A percentile compares a stretch with the other conserved stretches of the same genome.
phyloP scores from a whole-genome alignment of 305 asterid species.

The Fraxinus platypoda region DNA sequence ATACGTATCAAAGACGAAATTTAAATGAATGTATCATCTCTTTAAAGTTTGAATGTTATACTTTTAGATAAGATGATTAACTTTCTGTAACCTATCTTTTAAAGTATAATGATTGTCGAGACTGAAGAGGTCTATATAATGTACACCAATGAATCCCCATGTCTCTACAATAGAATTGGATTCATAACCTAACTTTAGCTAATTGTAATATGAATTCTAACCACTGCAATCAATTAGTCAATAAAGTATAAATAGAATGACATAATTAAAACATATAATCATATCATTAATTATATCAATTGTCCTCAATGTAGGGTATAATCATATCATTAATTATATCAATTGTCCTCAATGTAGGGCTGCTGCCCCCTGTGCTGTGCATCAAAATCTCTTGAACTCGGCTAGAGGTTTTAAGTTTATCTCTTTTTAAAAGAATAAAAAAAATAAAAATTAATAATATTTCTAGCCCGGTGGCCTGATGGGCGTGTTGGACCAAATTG shows the following conservation, averaged over 20 bases:
- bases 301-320: constrained; percentile 6
- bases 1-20: background rate
- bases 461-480: background rate
- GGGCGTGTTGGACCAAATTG: background rate
- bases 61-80: background rate
- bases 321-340: constrained; percentile 9
- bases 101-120: background rate
- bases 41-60: background rate
- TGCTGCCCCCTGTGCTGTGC: background rate
- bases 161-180: background rate
- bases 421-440: background rate
- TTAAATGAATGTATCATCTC: background rate
- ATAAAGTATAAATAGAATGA: constrained; percentile 37
- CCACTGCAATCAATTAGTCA: constrained; percentile 55
- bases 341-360: background rate
- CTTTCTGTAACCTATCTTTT: background rate
- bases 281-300: background rate
- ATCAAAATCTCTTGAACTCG: background rate
- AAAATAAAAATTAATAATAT: background rate
- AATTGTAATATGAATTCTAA: constrained; percentile 24
- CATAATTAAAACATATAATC: constrained; percentile 29
- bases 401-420: background rate
- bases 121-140: background rate
- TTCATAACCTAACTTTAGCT: background rate
- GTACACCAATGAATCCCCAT: background rate